A percentile compares a stretch with the other conserved stretches of the same genome.
Conservation (phyloP, 345 rosid species). For the Populus ilicifolia region DNA sequence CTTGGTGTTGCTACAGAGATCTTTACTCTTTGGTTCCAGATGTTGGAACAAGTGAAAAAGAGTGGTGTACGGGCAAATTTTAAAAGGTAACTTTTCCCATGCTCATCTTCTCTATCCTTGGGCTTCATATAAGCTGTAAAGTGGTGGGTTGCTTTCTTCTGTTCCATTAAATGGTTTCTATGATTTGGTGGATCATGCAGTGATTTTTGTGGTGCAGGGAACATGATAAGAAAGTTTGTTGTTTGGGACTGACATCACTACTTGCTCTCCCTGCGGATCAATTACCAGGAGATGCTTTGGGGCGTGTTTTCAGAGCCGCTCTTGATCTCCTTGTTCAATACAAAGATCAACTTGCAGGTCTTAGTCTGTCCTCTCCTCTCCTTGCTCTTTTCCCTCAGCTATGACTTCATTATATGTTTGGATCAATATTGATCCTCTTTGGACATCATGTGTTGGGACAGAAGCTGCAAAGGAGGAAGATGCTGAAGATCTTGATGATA, state of each 20-base stretch:
- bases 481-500: slow-evolving; percentile 81
- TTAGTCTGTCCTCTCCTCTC: background rate
- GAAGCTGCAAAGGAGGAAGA: slow-evolving; percentile 86
- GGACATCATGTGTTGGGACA: slow-evolving; percentile 16
- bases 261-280: slow-evolving; percentile 82
- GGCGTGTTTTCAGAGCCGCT: slow-evolving; percentile 72
- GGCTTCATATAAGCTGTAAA: background rate
- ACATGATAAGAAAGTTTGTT: slow-evolving; percentile 94
- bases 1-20: slow-evolving; percentile 72
- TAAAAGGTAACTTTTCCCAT: slow-evolving; percentile 52
- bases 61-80: slow-evolving; percentile 77
- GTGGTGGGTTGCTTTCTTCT: background rate
- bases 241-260: slow-evolving; percentile 88
- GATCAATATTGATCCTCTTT: background rate
- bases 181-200: background rate
- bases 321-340: slow-evolving; percentile 88
- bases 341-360: slow-evolving; percentile 95
- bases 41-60: slow-evolving; percentile 88
- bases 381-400: background rate
- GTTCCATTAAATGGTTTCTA: background rate
- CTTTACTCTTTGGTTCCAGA: slow-evolving; percentile 89
- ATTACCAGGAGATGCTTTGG: slow-evolving; percentile 82
- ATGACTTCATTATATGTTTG: slow-evolving; percentile 4
- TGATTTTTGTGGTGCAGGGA: slow-evolving; percentile 53
- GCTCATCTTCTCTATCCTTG: background rate